Conservation (phyloP, 2,329 filamentous ascomycete species). For the Trichothecium roseum region DNA sequence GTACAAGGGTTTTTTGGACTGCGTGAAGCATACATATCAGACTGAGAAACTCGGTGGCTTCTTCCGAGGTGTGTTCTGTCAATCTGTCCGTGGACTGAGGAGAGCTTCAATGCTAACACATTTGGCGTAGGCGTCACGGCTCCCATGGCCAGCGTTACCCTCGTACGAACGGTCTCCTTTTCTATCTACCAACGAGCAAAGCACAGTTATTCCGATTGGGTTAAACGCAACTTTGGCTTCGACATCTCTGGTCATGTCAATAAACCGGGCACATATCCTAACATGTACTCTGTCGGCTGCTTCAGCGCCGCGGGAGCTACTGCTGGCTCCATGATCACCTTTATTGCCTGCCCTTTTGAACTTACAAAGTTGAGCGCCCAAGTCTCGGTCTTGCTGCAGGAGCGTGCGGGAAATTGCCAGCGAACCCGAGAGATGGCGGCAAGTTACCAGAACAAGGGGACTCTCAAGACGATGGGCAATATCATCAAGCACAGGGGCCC, state of each 20-base stretch:
- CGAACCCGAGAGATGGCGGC: slow-evolving; percentile 49
- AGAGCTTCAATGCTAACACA: slow-evolving; percentile 1
- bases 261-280: slow-evolving; percentile 59
- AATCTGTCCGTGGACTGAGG: slow-evolving; percentile 1
- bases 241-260: slow-evolving; percentile 68
- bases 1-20: slow-evolving; percentile 64
- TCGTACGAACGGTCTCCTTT: slow-evolving; percentile 69
- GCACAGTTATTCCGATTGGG: slow-evolving; percentile 60
- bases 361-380: slow-evolving; percentile 84
- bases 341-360: slow-evolving; percentile 79
- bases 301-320: slow-evolving; percentile 71
- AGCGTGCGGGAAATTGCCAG: slow-evolving; percentile 20
- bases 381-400: slow-evolving; percentile 67
- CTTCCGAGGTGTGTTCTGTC: slow-evolving; percentile 55
- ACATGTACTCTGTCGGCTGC: slow-evolving; percentile 60
- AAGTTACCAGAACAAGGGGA: slow-evolving; percentile 71
- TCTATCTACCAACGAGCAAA: slow-evolving; percentile 73
- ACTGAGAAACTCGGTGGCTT: slow-evolving; percentile 66
- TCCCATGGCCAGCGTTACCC: slow-evolving; percentile 68
- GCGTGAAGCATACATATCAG: slow-evolving; percentile 64
- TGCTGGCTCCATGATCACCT: slow-evolving; percentile 68
- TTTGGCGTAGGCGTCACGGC: slow-evolving; percentile 54
- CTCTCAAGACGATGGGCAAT: slow-evolving; percentile 64
- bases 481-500: slow-evolving; percentile 67
- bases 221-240: slow-evolving; percentile 54